Evolutionary conservation across 2,329 filamentous ascomycete species (phyloP), one percentile per base, ranked within the genome.

Genomic region (Periconia sp.): DNA sequence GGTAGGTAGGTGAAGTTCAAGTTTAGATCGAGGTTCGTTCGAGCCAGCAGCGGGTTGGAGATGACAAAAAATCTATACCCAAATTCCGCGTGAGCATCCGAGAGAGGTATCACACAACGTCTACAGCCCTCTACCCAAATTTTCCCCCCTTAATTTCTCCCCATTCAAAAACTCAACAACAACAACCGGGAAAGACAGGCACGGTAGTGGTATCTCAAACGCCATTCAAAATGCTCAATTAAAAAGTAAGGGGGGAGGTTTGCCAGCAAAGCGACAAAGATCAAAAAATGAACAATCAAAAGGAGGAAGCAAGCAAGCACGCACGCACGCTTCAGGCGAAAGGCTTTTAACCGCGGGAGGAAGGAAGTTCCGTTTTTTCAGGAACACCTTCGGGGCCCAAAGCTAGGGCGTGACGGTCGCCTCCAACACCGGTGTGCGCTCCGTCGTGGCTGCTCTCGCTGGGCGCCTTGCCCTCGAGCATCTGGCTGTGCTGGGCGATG

Each of bases 401-500:
- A 17, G 78, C 78, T 33, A 82, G 58, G 15, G 72, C 81, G 53
- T 84, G 81, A 40, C 82, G 74, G 57, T 83, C 81, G 20, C 81
- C 81, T 20, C 66, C 76, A 43, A 83, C 75, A 19, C 75, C 79
- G 6, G 76, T 80, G 66, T 81, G 79, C 27, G 74, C 72, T 13
- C 75, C 74, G 2, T 73, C 72, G 30, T 57, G 60, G 47, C 71
- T 72, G 64, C 68, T 70, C 56, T 78, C 76, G 50, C 77, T 74
- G 23, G 79, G 72, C 60, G 78, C 76, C 74, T 81, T 78, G 63
- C 81, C 83, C 66, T 84, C 82, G 31, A 85, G 74, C 79, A 89
- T 84, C 64, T 86, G 79, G 68, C 83, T 84, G 72, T 92, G 89
- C 70, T 87, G 83, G 55, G 81, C 79, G 61, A 91, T 90, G 55